These are phyloP conservation scores for Dactylellina drechsleri DNA, from an alignment of 2,329 filamentous ascomycete species.

Conservation along the genomic window DNA sequence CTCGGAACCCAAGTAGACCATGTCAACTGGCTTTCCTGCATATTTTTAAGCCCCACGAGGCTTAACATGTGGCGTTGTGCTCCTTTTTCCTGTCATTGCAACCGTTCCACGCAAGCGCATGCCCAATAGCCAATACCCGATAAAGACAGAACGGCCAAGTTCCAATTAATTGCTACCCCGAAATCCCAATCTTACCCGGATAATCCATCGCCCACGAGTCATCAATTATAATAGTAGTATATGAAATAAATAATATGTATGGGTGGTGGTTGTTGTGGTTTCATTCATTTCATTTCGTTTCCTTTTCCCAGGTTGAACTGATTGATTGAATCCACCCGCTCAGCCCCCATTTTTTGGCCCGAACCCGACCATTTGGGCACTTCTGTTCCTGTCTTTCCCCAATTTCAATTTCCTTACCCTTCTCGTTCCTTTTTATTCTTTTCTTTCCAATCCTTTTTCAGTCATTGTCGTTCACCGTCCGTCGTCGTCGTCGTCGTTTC, in stretches of 20 bases:
- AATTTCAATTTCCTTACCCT: constrained; percentile 37
- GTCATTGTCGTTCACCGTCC: too few species aligned
- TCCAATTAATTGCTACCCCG: too few species aligned
- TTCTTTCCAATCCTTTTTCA: too few species aligned
- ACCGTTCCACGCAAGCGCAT: constrained; percentile 1
- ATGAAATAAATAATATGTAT: not conserved
- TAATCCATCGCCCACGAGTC: too few species aligned
- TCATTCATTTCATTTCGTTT: constrained; percentile 69
- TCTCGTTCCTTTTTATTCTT: constrained; percentile 30
- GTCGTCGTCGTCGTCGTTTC: too few species aligned
- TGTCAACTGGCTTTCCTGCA: not conserved
- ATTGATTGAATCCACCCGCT: constrained; percentile 1
- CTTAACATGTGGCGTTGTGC: not conserved
- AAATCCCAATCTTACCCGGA: too few species aligned
- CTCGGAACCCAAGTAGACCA: too few species aligned
- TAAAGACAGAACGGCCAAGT: not conserved
- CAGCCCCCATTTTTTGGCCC: constrained; percentile 4
- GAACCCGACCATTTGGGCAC: not conserved
- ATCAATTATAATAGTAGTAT: too few species aligned
- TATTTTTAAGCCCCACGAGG: not conserved
- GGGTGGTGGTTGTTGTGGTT: constrained; percentile 59
- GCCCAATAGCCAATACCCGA: not conserved
- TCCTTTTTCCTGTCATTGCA: not conserved
- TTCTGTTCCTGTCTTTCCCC: constrained; percentile 57
- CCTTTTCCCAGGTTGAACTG: not conserved